Evolutionary conservation across 2,329 filamentous ascomycete genomes (phyloP), one percentile per base, ranked within the genome.

Genomic region (Beauveria sp.): DNA sequence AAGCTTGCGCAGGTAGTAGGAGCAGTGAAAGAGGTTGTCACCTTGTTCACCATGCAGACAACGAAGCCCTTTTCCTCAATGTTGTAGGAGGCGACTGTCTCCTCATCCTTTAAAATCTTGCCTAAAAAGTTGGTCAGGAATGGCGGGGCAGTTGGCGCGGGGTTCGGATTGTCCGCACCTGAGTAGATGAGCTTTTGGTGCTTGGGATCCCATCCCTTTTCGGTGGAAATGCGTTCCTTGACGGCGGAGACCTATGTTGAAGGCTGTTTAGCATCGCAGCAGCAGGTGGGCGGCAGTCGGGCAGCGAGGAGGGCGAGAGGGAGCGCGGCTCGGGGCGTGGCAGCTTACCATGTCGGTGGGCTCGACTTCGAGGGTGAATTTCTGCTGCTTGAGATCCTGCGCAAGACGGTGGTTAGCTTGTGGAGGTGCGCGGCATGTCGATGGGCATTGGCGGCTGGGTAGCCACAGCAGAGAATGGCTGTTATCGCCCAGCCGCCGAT

Each of bases 11-110:
- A 42, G 20, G 50, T 10, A 14, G 20, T 3, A 34, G 34, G 12
- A n/a, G 18, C 24, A 20, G 5, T n/a, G 50, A 10, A 7, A 40
- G 20, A 42, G n/a, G 62, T 60, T 65, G 76, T 65, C 80, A 96
- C 93, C 90, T 98, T 98, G 74, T 91, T 91, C 70, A 96, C 88
- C 87, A 99, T 96, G 80, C 95, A 99, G 64, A 99, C 95, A 70
- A 99, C 92, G 75, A 98, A 99, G 43, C 95, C 95, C 83, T 98
- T 99, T 84, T 98, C 95, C 78, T 99, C 93, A 66, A 99, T 98
- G 78, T 91, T 96, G 81, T 98, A 98, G 46, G 90, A 93, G 76
- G 92, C 91, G 69, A 99, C 90, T 2, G 93, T 96, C 73, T 97
- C 95, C 65, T 92, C 91, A 88, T 99, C 93, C 78, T 97, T 93